A percentile compares a stretch with the other conserved stretches of the same genome.
phyloP scores from a whole-genome alignment of 2,329 filamentous ascomycete species.

The Curvularia spicifera region DNA sequence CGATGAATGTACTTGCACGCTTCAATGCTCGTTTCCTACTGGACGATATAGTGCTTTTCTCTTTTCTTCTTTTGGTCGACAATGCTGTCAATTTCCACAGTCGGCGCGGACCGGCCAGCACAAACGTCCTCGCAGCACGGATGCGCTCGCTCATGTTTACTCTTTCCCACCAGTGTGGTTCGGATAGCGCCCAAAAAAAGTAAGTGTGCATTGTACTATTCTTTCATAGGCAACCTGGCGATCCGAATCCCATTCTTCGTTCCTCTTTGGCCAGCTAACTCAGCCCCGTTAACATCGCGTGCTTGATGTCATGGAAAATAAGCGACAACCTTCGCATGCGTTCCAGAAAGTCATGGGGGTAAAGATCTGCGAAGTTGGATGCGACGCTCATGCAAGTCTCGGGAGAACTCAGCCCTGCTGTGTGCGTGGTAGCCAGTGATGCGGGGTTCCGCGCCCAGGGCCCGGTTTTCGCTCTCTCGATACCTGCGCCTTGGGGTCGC shows the following conservation, averaged over 20 bases:
- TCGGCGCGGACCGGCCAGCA: neutral
- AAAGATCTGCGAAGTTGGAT: neutral
- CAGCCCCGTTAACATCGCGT: neutral
- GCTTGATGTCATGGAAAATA: neutral
- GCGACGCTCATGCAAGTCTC: neutral
- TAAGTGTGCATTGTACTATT: neutral
- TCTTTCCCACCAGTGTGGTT: neutral
- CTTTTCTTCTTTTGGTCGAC: neutral
- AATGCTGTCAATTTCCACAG: neutral
- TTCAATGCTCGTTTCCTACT: neutral
- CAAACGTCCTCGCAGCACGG: neutral
- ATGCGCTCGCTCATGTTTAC: neutral
- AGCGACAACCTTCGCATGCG: neutral
- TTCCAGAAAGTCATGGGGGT: neutral
- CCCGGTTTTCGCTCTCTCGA: neutral
- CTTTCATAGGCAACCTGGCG: neutral
- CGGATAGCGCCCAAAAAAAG: neutral
- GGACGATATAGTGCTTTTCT: neutral
- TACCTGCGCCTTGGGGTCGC: neutral
- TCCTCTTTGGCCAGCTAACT: neutral
- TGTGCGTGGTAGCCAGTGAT: neutral
- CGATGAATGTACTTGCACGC: neutral
- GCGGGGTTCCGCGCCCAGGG: neutral
- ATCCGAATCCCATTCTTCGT: neutral
- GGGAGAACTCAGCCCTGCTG: neutral